Base-by-base conservation (phyloP, 768 basidiomycete genomes). In the Pleurotus sapidus region DNA sequence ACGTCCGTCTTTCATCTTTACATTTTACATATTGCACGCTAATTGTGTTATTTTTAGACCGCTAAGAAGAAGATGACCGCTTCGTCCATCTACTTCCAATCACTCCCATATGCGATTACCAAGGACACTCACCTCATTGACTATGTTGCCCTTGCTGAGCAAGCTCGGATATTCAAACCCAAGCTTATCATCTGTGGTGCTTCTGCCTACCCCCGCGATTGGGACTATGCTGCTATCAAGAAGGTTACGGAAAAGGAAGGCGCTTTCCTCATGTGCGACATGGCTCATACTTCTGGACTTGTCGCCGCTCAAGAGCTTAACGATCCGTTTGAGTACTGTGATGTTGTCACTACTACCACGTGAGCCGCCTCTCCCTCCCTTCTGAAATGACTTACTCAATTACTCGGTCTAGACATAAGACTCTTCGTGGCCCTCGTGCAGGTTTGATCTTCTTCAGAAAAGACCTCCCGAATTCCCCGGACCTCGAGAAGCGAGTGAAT, bases 31-130 rank as follows among this genome's bases (percentile, higher is more conserved):
- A 20, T 20, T 62, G 17, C 58, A 59, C 49, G 57, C 51, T 56
- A 45, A 57, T 43, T 34, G 14, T 46, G 61, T 57, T 49, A 58
- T 15, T 14, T 46, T 40, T 64, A 93, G 91, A 96, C 94, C 57
- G 93, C 94, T 59, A 98, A 98, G 80, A 97, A 98, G 82, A 98
- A 99, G 77, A 98, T 99, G 88, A 98, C 97, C 34, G 93, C 97
- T 37, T 98, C 96, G 20, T 98, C 97, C 17, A 98, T 99, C 77
- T 98, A 98, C 81, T 99, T 98, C 89, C 95, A 98, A 71, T 97
- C 97, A 38, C 81, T 97, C 69, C 96, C 97, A 46, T 99, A 98
- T 66, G 86, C 82, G 48, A 87, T 95, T 58, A 83, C 88, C 67
- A 87, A 90, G 48, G 74, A 84, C 45, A 91, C 88, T 56, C 89